Evolutionary conservation across 139 green algal species (phyloP).

Genomic region (Chlorella vulgaris): DNA sequence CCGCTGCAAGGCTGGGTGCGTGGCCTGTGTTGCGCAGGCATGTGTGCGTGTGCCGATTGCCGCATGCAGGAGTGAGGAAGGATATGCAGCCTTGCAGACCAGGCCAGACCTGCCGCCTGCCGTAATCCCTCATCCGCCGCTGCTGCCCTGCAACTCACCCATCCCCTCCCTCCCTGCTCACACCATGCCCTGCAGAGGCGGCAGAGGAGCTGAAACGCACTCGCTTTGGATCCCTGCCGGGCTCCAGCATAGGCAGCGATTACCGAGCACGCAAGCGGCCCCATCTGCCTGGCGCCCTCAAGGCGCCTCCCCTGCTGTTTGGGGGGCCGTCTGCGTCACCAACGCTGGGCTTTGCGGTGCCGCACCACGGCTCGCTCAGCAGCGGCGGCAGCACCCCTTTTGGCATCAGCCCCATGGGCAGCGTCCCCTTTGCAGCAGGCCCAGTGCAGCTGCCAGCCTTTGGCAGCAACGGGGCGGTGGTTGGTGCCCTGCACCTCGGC

Average conservation of each 20-base stretch:
- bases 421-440: background rate
- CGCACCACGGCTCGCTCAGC: slow-evolving; percentile 27
- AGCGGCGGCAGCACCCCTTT: slow-evolving; percentile 27
- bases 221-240: slow-evolving; percentile 36
- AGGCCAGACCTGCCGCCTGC: no score
- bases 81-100: no score
- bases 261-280: slow-evolving; percentile 26
- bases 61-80: background rate
- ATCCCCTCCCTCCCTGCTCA: no score
- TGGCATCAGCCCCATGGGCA: background rate
- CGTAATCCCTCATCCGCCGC: no score
- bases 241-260: slow-evolving; percentile 32
- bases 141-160: no score
- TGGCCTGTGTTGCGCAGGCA: no score
- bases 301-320: slow-evolving; percentile 10
- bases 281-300: slow-evolving; percentile 11
- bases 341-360: slow-evolving; percentile 22
- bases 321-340: slow-evolving; percentile 14
- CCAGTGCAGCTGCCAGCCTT: slow-evolving; percentile 24
- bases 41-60: no score
- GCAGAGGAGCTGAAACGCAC: no score
- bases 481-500: slow-evolving; percentile 14
- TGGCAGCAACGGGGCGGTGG: background rate
- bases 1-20: no score
- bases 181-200: no score